These are phyloP conservation scores for Kernera saxatilis DNA, from an alignment of 345 rosid genomes.

Conservation along the genomic window DNA sequence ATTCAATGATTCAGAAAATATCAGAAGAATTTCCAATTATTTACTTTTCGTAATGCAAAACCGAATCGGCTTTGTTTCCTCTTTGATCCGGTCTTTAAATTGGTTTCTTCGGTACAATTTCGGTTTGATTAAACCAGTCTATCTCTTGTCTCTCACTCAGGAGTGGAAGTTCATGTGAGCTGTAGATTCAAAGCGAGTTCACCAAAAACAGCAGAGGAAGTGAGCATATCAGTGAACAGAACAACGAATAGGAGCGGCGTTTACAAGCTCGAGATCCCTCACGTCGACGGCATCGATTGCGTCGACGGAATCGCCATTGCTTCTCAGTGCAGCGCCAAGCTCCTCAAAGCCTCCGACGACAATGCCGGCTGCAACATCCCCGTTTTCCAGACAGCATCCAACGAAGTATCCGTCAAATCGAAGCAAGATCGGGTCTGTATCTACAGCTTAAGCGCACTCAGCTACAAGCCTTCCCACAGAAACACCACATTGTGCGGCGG, in stretches of 20 bases:
- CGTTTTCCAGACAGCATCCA: slow-evolving; percentile 43
- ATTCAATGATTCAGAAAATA: neutral
- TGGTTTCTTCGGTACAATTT: neutral
- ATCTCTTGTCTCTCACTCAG: slow-evolving; percentile 19
- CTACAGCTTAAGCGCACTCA: slow-evolving; percentile 72
- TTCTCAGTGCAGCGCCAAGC: slow-evolving; percentile 59
- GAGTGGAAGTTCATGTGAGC: slow-evolving; percentile 60
- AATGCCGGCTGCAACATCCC: slow-evolving; percentile 46
- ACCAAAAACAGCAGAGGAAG: slow-evolving; percentile 60
- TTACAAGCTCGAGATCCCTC: slow-evolving; percentile 64
- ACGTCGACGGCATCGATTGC: slow-evolving; percentile 76
- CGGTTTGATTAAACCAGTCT: neutral
- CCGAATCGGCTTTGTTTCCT: too few relatives aligned
- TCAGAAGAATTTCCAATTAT: too few relatives aligned
- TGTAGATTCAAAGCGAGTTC: slow-evolving; percentile 73
- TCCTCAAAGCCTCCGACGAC: slow-evolving; percentile 40
- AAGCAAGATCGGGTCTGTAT: slow-evolving; percentile 75
- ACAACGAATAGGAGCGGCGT: slow-evolving; percentile 62
- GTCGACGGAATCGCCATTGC: slow-evolving; percentile 57
- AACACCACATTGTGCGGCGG: slow-evolving; percentile 46
- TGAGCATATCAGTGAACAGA: slow-evolving; percentile 67
- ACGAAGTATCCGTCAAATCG: slow-evolving; percentile 66
- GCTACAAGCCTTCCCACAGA: slow-evolving; percentile 51
- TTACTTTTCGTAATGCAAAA: too few relatives aligned
- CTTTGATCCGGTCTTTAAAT: neutral